A percentile compares a stretch with the other conserved stretches of the same genome.
phyloP scores from a whole-genome alignment of 2,329 filamentous ascomycete species.

The Byssochlamys sp. region DNA sequence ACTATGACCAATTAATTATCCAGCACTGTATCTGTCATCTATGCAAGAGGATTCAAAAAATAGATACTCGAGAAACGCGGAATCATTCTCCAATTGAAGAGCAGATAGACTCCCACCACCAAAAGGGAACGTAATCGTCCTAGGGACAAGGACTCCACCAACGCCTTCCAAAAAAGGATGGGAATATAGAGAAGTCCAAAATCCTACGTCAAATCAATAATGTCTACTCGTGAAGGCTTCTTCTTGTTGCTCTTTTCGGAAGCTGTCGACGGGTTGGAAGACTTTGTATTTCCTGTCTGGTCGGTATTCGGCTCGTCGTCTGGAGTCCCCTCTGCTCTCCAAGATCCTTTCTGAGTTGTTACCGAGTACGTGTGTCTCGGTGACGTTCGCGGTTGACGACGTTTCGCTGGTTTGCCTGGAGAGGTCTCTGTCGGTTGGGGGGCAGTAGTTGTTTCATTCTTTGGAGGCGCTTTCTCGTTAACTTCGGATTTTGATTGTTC shows the following conservation, averaged over 20 bases:
- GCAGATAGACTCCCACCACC: not conserved
- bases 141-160: not conserved
- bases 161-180: not conserved
- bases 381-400: slow-evolving; percentile 1
- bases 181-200: not conserved
- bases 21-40: too few relatives aligned
- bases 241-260: slow-evolving; percentile 4
- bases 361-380: slow-evolving; percentile 10
- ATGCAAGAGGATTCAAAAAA: too few relatives aligned
- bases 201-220: slow-evolving; percentile 20
- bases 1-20: too few relatives aligned
- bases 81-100: not conserved
- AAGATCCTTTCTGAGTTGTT: slow-evolving; percentile 14
- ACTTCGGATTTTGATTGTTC: not conserved
- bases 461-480: not conserved
- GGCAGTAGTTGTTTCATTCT: not conserved
- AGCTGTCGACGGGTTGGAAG: slow-evolving; percentile 3
- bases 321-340: slow-evolving; percentile 11
- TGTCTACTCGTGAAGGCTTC: slow-evolving; percentile 23
- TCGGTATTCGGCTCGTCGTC: slow-evolving; percentile 4
- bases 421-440: not conserved
- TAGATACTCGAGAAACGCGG: not conserved
- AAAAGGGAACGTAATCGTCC: not conserved
- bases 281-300: slow-evolving; percentile 3
- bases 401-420: not conserved